Percentiles rank a stretch among this genome's conserved stretches.
Conservation (phyloP, 106 monocot species). For the Triglochin maritima region DNA sequence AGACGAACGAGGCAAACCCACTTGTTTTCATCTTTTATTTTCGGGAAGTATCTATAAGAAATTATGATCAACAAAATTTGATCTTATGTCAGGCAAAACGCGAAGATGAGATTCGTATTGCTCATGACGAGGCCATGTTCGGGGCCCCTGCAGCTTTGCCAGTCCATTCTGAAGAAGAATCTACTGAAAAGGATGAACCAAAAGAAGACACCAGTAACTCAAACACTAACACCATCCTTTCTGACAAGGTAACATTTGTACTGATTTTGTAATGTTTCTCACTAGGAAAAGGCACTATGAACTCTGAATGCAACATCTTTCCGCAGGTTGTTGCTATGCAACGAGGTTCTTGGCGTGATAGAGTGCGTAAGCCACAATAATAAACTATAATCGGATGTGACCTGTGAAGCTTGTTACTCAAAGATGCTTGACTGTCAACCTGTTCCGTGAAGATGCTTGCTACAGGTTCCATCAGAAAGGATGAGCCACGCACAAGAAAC, state of each 20-base stretch:
- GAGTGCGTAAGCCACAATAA: slow-evolving; percentile 25
- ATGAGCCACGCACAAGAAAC: too few relatives aligned
- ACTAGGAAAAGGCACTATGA: background rate
- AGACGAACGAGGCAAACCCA: background rate
- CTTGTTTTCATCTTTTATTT: background rate
- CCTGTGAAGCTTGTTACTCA: too few relatives aligned
- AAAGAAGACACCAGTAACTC: slow-evolving; percentile 7
- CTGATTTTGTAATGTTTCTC: background rate
- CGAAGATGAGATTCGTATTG: slow-evolving; percentile 66
- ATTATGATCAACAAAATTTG: background rate
- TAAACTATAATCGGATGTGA: background rate
- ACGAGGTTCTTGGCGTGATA: slow-evolving; percentile 88
- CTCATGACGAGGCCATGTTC: slow-evolving; percentile 98
- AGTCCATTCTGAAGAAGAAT: slow-evolving; percentile 9
- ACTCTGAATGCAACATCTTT: background rate
- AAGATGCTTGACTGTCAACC: too few relatives aligned
- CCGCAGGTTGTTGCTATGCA: slow-evolving; percentile 52
- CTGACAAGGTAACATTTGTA: slow-evolving; percentile 42
- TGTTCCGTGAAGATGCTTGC: too few relatives aligned
- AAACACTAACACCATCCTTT: slow-evolving; percentile 5
- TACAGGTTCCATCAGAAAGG: too few relatives aligned
- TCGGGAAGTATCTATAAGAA: background rate
- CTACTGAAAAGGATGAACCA: slow-evolving; percentile 9
- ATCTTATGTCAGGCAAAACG: slow-evolving; percentile 45
- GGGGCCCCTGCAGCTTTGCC: slow-evolving; percentile 31